Evolutionary conservation across 2,329 filamentous ascomycete genomes (phyloP).

Genomic region (Pyrenophora teres): DNA sequence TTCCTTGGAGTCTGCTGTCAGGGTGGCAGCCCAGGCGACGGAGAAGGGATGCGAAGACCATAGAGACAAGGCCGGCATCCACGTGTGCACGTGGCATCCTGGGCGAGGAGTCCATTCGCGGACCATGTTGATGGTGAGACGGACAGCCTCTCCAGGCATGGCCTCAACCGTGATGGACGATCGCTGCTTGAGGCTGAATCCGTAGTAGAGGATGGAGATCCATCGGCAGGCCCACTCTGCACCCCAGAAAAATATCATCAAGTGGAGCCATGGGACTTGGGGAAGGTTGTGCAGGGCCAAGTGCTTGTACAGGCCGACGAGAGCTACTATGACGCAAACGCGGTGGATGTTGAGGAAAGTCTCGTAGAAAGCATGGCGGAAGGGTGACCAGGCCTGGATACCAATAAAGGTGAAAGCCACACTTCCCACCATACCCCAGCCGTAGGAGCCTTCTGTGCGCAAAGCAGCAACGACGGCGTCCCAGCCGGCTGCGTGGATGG

Average conservation of each 20-base stretch:
- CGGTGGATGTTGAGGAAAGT: conserved; percentile 91
- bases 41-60: conserved; percentile 57
- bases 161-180: conserved; percentile 63
- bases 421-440: conserved; percentile 64
- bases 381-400: conserved; percentile 72
- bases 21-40: conserved; percentile 53
- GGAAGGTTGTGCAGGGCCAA: conserved; percentile 68
- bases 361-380: conserved; percentile 96
- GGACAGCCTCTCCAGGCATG: conserved; percentile 63
- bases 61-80: conserved; percentile 56
- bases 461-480: conserved; percentile 61
- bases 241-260: conserved; percentile 77
- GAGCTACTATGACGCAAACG: conserved; percentile 67
- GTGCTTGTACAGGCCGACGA: conserved; percentile 80
- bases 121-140: conserved; percentile 64
- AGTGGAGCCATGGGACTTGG: conserved; percentile 75
- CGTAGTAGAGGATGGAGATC: conserved; percentile 58
- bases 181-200: conserved; percentile 55
- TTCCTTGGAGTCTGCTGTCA: conserved; percentile 38
- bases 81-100: conserved; percentile 65
- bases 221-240: conserved; percentile 63
- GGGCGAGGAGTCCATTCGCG: conserved; percentile 59
- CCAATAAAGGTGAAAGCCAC: conserved; percentile 68
- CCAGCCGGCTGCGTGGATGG: conserved; percentile 63
- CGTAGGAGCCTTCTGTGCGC: conserved; percentile 65